These are phyloP conservation scores for Debaryomyces fabryi DNA, from an alignment of 1,139 yeast genomes.

Conservation along the genomic window DNA sequence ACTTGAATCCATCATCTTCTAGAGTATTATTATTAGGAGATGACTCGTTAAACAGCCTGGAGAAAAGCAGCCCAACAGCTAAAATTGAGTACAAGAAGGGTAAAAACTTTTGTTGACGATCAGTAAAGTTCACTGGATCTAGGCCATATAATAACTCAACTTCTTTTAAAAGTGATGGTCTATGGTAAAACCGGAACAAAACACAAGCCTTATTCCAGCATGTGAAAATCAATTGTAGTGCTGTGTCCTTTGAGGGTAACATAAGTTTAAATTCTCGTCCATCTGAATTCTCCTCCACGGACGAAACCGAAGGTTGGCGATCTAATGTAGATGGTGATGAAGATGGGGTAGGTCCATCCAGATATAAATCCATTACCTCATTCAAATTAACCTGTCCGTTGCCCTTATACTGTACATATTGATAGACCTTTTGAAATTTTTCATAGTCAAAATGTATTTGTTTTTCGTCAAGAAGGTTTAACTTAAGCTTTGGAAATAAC, in stretches of 20 bases:
- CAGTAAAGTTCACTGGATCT: constrained; percentile 69
- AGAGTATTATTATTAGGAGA: constrained; percentile 47
- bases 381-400: constrained; percentile 19
- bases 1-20: constrained; percentile 80
- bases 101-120: constrained; percentile 72
- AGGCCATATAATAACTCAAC: constrained; percentile 56
- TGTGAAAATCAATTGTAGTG: constrained; percentile 68
- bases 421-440: constrained; percentile 30
- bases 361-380: constrained; percentile 30
- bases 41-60: constrained; percentile 36
- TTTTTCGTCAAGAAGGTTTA: constrained; percentile 38
- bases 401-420: constrained; percentile 25
- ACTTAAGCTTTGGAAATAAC: constrained; percentile 52
- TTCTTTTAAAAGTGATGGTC: constrained; percentile 72
- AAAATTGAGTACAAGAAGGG: constrained; percentile 71
- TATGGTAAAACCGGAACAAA: constrained; percentile 78
- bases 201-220: constrained; percentile 90
- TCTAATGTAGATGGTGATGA: constrained; percentile 15
- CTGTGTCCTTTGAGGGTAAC: constrained; percentile 74
- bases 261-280: constrained; percentile 61
- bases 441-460: constrained; percentile 37
- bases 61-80: constrained; percentile 70
- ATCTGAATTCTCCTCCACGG: constrained; percentile 23
- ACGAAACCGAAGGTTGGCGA: constrained; percentile 20
- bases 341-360: constrained; percentile 23